Percentiles rank a stretch among this genome's conserved stretches.
phyloP scores from a whole-genome alignment of 192 early-diverging fungal genomes.

The Backusella liffmaniae region DNA sequence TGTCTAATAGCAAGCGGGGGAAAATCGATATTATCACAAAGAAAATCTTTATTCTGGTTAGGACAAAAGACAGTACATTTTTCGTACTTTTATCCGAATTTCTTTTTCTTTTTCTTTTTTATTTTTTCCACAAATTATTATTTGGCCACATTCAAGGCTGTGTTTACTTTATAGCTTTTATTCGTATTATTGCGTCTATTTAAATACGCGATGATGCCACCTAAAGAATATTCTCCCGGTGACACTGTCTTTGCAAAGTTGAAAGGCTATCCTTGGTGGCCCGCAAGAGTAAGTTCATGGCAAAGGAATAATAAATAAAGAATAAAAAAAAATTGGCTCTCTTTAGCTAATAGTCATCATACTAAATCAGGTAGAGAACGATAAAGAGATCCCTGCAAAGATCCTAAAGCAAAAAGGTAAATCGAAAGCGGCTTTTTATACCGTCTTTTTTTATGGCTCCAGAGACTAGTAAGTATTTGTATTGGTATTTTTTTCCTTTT shows the following conservation, averaged over 20 bases:
- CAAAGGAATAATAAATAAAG: not conserved
- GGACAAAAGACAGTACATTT: too few relatives aligned
- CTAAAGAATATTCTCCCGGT: constrained; percentile 45
- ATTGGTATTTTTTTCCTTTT: not conserved
- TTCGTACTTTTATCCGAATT: not conserved
- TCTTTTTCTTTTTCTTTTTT: constrained; percentile 1
- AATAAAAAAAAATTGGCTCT: constrained; percentile 1
- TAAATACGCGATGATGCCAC: not conserved
- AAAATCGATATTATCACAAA: too few relatives aligned
- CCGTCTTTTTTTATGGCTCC: constrained; percentile 45
- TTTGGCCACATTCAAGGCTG: not conserved
- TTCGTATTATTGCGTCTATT: not conserved
- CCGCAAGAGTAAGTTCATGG: constrained; percentile 49
- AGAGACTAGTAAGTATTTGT: constrained; percentile 43
- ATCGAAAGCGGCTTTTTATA: constrained; percentile 33
- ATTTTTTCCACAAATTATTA: not conserved
- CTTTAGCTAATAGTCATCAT: not conserved
- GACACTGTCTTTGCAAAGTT: constrained; percentile 57
- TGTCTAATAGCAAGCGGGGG: too few relatives aligned
- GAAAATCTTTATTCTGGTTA: too few relatives aligned
- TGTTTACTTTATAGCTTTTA: not conserved
- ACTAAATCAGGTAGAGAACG: constrained; percentile 38
- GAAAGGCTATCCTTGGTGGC: constrained; percentile 64
- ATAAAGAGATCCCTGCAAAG: constrained; percentile 32
- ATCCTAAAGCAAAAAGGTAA: constrained; percentile 42